A percentile compares a stretch with the other conserved stretches of the same genome.
phyloP scores from a whole-genome alignment of 768 basidiomycete species.

The Lactarius hengduanensis region DNA sequence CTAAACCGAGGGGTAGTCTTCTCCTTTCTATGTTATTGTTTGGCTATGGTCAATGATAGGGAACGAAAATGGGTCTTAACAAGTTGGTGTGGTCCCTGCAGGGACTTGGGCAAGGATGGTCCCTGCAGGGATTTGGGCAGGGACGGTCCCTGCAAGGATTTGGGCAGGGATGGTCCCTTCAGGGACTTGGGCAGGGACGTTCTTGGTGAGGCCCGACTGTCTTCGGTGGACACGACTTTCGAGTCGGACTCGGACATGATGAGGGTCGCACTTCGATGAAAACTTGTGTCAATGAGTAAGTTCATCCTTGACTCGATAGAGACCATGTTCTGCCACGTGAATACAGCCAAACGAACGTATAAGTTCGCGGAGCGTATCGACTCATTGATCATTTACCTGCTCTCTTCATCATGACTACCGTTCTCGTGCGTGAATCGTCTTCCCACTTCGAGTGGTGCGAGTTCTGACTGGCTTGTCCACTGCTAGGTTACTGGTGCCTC shows the following conservation, averaged over 20 bases:
- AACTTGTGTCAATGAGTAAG: too few relatives aligned
- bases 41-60: too few relatives aligned
- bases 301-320: too few relatives aligned
- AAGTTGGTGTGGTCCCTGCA: too few relatives aligned
- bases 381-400: not conserved
- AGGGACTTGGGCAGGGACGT: not conserved
- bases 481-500: constrained; percentile 46
- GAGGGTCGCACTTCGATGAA: not conserved
- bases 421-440: constrained; percentile 7
- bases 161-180: too few relatives aligned
- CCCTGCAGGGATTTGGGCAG: too few relatives aligned
- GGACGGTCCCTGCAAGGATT: too few relatives aligned
- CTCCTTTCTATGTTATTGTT: too few relatives aligned
- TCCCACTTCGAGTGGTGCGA: not conserved
- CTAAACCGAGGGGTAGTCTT: too few relatives aligned
- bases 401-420: constrained; percentile 1
- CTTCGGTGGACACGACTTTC: not conserved
- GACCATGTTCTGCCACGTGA: too few relatives aligned
- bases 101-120: too few relatives aligned
- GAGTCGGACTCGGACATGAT: not conserved
- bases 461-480: not conserved
- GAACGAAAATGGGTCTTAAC: too few relatives aligned
- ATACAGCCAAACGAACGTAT: not conserved
- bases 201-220: not conserved
- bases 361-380: not conserved